A percentile compares a stretch with the other conserved stretches of the same genome.
These are phyloP conservation scores for Leptosphaerulina australis DNA, from an alignment of 2,329 filamentous ascomycete species.

Conservation along the genomic window DNA sequence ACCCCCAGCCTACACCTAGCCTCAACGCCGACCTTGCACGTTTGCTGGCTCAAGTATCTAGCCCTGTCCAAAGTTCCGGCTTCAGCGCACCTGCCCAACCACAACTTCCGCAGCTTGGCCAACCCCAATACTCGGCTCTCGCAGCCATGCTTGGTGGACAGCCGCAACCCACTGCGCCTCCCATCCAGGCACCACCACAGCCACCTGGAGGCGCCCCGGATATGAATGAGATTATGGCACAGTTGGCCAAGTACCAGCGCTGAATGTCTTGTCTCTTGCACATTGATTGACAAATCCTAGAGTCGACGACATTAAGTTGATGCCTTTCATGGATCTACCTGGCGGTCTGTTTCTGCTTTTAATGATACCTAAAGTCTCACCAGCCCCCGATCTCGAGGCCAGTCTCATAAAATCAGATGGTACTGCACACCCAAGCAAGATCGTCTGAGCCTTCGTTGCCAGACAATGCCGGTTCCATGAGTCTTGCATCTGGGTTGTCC, in stretches of 20 bases:
- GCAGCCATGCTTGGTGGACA: conserved; percentile 39
- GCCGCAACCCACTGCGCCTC: conserved; percentile 32
- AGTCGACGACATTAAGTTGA: background rate
- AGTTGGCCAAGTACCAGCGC: conserved; percentile 69
- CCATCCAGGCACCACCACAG: conserved; percentile 38
- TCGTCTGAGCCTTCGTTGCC: background rate
- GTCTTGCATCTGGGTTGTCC: background rate
- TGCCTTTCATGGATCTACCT: conserved; percentile 2
- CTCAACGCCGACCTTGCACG: conserved; percentile 48
- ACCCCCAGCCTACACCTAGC: conserved; percentile 47
- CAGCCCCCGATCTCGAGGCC: conserved; percentile 3
- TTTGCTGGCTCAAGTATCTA: conserved; percentile 44
- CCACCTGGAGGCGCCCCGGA: conserved; percentile 44
- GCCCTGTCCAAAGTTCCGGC: conserved; percentile 34
- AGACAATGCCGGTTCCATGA: background rate
- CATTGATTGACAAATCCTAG: background rate
- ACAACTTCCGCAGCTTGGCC: conserved; percentile 35
- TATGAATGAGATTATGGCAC: conserved; percentile 77
- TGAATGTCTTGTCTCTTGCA: conserved; percentile 21
- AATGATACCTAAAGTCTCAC: background rate
- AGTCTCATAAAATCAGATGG: conserved; percentile 1
- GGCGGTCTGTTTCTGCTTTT: conserved; percentile 7
- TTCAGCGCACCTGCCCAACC: conserved; percentile 27
- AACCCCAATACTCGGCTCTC: conserved; percentile 38
- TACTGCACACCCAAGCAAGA: background rate